A percentile compares a stretch with the other conserved stretches of the same genome.
Evolutionary conservation across 2,329 filamentous ascomycete genomes (phyloP).

Genomic region (Aureobasidium sp.): DNA sequence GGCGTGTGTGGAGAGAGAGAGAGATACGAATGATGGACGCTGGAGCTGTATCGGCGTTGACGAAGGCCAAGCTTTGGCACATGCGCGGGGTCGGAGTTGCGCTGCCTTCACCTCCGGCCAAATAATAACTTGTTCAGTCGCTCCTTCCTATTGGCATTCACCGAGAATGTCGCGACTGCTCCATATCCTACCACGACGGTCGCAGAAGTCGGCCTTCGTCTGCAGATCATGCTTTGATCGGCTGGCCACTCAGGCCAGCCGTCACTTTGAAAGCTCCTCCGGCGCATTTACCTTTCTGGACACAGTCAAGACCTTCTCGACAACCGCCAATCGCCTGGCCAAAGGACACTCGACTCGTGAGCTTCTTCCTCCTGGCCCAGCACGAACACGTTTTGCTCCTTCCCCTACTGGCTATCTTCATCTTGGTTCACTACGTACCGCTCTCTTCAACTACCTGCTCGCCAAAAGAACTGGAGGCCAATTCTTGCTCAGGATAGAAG

Average conservation of each 20-base stretch:
- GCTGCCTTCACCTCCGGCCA: not conserved
- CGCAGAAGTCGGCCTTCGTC: not conserved
- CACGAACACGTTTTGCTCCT: conserved; percentile 82
- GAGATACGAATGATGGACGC: not conserved
- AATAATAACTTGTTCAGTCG: not conserved
- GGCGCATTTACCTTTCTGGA: not conserved
- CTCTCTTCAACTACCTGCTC: conserved; percentile 91
- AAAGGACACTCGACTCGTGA: not conserved
- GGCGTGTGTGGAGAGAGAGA: not conserved
- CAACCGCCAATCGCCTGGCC: not conserved
- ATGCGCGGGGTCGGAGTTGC: not conserved
- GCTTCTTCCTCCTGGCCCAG: conserved; percentile 35
- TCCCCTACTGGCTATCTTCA: conserved; percentile 93
- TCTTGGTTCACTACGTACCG: conserved; percentile 82
- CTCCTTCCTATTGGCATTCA: not conserved
- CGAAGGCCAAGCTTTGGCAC: not conserved
- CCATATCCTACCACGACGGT: not conserved
- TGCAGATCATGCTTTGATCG: not conserved
- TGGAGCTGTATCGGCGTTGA: not conserved
- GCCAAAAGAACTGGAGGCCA: conserved; percentile 80
- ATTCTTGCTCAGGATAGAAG: conserved; percentile 86
- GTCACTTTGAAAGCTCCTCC: not conserved
- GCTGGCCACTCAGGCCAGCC: not conserved
- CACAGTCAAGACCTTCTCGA: not conserved
- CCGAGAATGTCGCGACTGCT: conserved; percentile 5